Percentiles rank a stretch among this genome's conserved stretches.
phyloP scores from a whole-genome alignment of 2,329 filamentous ascomycete species.

The Dactylonectria macrodidyma region DNA sequence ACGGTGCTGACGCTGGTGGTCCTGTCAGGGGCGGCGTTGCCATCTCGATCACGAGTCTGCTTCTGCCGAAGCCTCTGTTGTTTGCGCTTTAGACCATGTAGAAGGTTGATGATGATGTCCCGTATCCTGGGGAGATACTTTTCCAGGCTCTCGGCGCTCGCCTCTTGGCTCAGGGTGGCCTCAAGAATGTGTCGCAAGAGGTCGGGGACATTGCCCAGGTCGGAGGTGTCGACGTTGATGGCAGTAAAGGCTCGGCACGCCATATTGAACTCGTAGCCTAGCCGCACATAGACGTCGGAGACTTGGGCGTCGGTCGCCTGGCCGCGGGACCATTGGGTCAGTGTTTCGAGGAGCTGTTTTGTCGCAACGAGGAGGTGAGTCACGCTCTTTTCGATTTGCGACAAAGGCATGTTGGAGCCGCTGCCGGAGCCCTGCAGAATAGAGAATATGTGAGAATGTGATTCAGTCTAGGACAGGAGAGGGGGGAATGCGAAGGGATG shows the following conservation, averaged over 20 bases:
- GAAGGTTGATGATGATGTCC: conserved; percentile 97
- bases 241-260: conserved; percentile 96
- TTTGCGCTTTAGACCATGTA: conserved; percentile 97
- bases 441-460: conserved; percentile 42
- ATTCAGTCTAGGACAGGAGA: conserved; percentile 32
- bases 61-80: conserved; percentile 87
- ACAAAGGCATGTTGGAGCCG: conserved; percentile 82
- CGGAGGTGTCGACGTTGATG: conserved; percentile 95
- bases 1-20: conserved; percentile 73
- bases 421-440: conserved; percentile 63
- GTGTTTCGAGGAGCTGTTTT: conserved; percentile 95
- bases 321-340: conserved; percentile 97
- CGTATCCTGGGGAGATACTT: conserved; percentile 94
- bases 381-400: conserved; percentile 98
- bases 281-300: conserved; percentile 96
- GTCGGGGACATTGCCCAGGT: conserved; percentile 96
- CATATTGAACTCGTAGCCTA: conserved; percentile 99
- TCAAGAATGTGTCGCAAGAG: conserved; percentile 91
- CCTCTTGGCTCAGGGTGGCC: conserved; percentile 96
- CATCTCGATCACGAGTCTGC: conserved; percentile 69
- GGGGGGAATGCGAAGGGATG: conserved; percentile 35
- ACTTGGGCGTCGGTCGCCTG: conserved; percentile 94
- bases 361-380: conserved; percentile 97
- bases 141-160: conserved; percentile 92
- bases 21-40: conserved; percentile 60